Conservation (phyloP, 495 filamentous ascomycete genomes). For the Jackrogersella minutella region DNA sequence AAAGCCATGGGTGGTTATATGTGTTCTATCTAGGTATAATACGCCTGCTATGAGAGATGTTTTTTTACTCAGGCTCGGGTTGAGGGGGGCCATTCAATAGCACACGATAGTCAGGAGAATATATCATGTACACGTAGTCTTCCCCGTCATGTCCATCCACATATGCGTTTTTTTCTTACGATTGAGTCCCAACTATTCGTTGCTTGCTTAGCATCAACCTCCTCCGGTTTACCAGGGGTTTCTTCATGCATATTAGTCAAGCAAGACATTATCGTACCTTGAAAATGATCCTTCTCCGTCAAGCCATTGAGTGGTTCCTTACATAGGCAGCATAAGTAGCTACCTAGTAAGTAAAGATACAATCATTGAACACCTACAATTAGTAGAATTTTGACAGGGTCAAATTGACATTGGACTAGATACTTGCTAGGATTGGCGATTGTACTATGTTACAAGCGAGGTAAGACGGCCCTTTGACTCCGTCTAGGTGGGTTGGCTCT, state of each 20-base stretch:
- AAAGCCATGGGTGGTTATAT: conserved; percentile 35
- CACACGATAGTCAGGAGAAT: conserved; percentile 13
- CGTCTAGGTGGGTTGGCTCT: conserved; percentile 27
- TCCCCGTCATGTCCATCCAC: background rate
- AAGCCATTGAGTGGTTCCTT: background rate
- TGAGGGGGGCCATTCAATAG: background rate
- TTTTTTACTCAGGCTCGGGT: background rate
- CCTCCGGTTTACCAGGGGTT: background rate
- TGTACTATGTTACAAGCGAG: conserved; percentile 24
- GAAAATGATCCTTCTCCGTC: background rate
- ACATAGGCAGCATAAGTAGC: background rate
- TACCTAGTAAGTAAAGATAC: background rate
- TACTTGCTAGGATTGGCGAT: conserved; percentile 27
- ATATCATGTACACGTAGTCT: conserved; percentile 28
- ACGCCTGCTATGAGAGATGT: background rate
- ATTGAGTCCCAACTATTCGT: conserved; percentile 1
- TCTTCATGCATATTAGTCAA: conserved; percentile 19
- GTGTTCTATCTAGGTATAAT: conserved; percentile 13
- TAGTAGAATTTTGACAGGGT: conserved; percentile 16
- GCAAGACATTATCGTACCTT: conserved; percentile 6
- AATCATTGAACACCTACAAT: background rate
- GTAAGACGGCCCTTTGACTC: conserved; percentile 45
- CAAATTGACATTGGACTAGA: conserved; percentile 18
- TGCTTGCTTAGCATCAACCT: background rate
- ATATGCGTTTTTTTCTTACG: background rate